A percentile compares a stretch with the other conserved stretches of the same genome.
These are phyloP conservation scores for Acer campestre DNA, from an alignment of 345 rosid genomes.

Conservation along the genomic window DNA sequence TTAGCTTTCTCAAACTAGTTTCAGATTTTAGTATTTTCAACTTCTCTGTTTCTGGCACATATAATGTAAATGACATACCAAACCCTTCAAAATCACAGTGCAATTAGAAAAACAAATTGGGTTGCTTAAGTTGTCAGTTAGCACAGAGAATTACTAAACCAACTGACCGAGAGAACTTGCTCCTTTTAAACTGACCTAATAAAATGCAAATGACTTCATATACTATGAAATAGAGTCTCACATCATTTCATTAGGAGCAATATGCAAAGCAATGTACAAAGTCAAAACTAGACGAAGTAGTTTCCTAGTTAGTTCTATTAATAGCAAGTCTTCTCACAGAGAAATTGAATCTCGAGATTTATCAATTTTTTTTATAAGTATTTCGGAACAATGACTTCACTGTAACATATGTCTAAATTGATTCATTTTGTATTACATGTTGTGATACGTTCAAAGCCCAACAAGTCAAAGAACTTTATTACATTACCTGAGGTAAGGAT, in stretches of 20 bases:
- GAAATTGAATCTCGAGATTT: background rate
- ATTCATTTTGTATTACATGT: slow-evolving; percentile 2
- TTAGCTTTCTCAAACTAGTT: background rate
- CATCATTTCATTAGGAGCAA: background rate
- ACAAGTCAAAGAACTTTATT: slow-evolving; percentile 2
- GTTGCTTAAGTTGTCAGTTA: background rate
- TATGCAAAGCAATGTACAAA: background rate
- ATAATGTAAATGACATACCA: background rate
- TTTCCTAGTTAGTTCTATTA: background rate
- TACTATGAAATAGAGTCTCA: background rate
- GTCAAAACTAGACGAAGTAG: background rate
- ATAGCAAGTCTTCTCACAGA: background rate
- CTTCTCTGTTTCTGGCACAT: background rate
- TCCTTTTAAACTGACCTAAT: background rate
- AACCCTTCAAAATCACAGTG: background rate
- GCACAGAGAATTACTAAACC: background rate
- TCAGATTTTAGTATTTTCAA: background rate
- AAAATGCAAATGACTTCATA: slow-evolving; percentile 1
- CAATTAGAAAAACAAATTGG: background rate
- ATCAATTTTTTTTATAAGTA: background rate
- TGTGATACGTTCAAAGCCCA: slow-evolving; percentile 6
- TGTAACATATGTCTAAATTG: background rate
- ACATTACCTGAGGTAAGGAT: slow-evolving; percentile 91
- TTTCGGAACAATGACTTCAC: background rate
- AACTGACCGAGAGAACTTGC: background rate